phyloP scores from a whole-genome alignment of 1,284 basidiomycete genomes.

The Boletus semigastroideus region DNA sequence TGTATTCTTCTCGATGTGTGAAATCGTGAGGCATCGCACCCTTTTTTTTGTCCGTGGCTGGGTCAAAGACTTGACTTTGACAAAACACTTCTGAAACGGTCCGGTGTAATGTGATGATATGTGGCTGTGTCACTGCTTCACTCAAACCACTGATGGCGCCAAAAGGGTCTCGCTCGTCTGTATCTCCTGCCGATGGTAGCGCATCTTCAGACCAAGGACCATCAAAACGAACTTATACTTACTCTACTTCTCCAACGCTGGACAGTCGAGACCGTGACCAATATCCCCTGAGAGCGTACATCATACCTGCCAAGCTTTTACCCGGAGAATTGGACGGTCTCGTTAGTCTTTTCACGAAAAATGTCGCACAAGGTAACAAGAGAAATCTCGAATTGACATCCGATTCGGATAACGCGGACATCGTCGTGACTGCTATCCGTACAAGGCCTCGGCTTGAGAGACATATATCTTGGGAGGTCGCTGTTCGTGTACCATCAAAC shows the following conservation, averaged over 20 bases:
- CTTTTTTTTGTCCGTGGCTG: too few relatives aligned
- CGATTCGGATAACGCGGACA: slow-evolving; percentile 51
- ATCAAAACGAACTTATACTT: slow-evolving; percentile 11
- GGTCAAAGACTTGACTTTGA: too few relatives aligned
- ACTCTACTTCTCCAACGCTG: slow-evolving; percentile 2
- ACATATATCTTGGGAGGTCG: slow-evolving; percentile 60
- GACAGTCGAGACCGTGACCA: slow-evolving; percentile 6
- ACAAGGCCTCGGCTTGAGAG: slow-evolving; percentile 69
- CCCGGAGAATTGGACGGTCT: slow-evolving; percentile 45
- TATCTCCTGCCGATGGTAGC: neutral
- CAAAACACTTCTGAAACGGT: too few relatives aligned
- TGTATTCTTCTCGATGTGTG: too few relatives aligned
- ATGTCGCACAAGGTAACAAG: neutral
- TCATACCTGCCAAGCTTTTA: slow-evolving; percentile 61
- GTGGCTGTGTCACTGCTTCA: too few relatives aligned
- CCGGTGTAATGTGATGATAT: too few relatives aligned
- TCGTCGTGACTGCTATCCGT: slow-evolving; percentile 62
- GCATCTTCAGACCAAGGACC: slow-evolving; percentile 3
- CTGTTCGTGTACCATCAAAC: slow-evolving; percentile 45
- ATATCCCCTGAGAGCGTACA: slow-evolving; percentile 41
- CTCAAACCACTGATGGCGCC: too few relatives aligned
- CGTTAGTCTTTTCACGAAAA: slow-evolving; percentile 44
- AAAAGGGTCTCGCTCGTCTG: slow-evolving; percentile 9
- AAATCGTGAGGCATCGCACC: too few relatives aligned
- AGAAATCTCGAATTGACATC: slow-evolving; percentile 39